phyloP scores from a whole-genome alignment of 1,284 basidiomycete genomes.

The Ceratobasidium papillatum region DNA sequence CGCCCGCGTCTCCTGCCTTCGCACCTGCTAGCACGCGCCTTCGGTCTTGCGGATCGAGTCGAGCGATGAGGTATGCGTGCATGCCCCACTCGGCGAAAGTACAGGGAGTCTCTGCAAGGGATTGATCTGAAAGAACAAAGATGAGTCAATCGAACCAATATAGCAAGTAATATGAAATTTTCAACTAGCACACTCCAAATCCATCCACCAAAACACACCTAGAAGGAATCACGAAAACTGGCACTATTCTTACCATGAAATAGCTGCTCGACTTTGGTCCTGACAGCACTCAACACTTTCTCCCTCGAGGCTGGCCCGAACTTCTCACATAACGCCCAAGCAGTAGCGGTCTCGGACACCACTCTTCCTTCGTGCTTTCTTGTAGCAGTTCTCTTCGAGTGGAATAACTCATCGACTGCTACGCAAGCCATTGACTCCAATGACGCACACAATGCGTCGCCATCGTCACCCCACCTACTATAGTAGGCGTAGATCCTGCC shows the following conservation, averaged over 20 bases:
- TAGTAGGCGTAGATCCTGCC: slow-evolving; percentile 31
- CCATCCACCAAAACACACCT: background rate
- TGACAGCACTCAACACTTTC: slow-evolving; percentile 15
- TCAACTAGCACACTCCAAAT: background rate
- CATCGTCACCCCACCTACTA: background rate
- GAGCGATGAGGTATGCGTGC: slow-evolving; percentile 27
- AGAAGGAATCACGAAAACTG: background rate
- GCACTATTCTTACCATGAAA: slow-evolving; percentile 6
- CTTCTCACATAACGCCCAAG: slow-evolving; percentile 21
- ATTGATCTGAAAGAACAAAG: background rate
- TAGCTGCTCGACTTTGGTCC: slow-evolving; percentile 12
- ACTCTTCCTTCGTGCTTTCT: slow-evolving; percentile 5
- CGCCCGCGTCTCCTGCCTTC: background rate
- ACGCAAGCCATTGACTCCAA: slow-evolving; percentile 13
- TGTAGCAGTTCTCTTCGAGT: background rate
- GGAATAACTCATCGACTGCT: slow-evolving; percentile 12
- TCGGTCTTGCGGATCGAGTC: slow-evolving; percentile 12
- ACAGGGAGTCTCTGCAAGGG: background rate
- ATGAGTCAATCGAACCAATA: background rate
- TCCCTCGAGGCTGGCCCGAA: slow-evolving; percentile 19
- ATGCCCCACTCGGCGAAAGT: slow-evolving; percentile 33
- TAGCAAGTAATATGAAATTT: background rate
- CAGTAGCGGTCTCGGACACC: slow-evolving; percentile 1
- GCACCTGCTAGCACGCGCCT: background rate
- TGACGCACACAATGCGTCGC: background rate